phyloP scores from a whole-genome alignment of 495 filamentous ascomycete species.

The Emericellopsis terricola region DNA sequence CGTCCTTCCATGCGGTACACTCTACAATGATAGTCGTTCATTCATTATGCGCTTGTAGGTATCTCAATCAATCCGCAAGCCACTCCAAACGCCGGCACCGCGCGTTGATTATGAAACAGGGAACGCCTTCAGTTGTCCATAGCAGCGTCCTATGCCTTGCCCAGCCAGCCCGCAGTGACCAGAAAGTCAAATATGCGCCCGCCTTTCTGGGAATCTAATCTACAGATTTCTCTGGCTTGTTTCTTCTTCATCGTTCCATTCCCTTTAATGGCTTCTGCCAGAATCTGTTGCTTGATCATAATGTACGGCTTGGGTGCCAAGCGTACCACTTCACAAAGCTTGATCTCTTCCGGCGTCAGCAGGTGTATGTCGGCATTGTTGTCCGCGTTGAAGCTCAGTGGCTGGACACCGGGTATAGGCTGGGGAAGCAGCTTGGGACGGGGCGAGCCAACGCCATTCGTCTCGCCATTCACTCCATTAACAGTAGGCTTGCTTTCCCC shows the following conservation, averaged over 20 bases:
- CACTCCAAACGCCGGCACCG: too few species aligned
- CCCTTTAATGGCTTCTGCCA: constrained; percentile 76
- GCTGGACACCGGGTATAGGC: constrained; percentile 36
- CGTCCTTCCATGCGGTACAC: too few species aligned
- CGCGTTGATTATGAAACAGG: too few species aligned
- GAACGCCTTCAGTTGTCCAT: too few species aligned
- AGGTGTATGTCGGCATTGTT: constrained; percentile 72
- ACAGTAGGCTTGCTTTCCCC: constrained; percentile 18
- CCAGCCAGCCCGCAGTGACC: constrained; percentile 82
- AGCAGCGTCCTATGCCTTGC: constrained; percentile 43
- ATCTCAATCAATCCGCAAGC: too few species aligned
- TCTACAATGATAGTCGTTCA: too few species aligned
- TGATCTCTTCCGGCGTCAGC: constrained; percentile 63
- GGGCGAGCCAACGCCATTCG: constrained; percentile 22
- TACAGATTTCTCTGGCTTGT: constrained; percentile 45
- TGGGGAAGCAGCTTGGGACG: constrained; percentile 23
- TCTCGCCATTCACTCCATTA: constrained; percentile 20
- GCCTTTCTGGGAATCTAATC: constrained; percentile 32
- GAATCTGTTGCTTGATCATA: constrained; percentile 74
- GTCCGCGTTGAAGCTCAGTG: constrained; percentile 55
- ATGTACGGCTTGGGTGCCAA: constrained; percentile 87
- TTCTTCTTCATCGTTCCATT: constrained; percentile 86
- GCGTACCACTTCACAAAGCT: constrained; percentile 66
- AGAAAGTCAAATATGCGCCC: constrained; percentile 83
- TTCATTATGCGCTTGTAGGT: too few species aligned